These are phyloP conservation scores for Aspergillus fischeri DNA, from an alignment of 2,329 filamentous ascomycete genomes.

Conservation along the genomic window DNA sequence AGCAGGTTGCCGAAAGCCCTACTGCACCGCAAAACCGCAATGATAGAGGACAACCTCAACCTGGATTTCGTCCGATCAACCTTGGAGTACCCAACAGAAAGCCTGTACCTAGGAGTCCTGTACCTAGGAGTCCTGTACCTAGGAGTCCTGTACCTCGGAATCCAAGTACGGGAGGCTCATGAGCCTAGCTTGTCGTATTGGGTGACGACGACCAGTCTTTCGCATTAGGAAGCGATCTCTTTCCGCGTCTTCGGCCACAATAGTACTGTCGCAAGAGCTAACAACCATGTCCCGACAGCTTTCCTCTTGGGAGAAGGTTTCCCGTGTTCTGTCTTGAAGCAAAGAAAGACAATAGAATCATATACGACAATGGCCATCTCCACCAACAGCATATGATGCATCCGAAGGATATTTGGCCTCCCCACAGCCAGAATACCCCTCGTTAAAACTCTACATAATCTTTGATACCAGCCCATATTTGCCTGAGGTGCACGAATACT, in stretches of 20 bases:
- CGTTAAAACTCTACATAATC: background rate
- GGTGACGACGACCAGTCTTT: background rate
- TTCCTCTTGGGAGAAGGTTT: background rate
- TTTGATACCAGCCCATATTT: background rate
- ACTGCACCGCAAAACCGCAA: constrained; percentile 7
- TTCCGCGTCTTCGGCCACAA: background rate
- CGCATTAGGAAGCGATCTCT: background rate
- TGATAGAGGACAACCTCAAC: constrained; percentile 20
- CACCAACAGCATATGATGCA: background rate
- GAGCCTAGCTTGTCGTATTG: background rate
- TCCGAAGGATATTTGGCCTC: background rate
- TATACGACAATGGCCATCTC: background rate
- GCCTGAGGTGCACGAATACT: background rate
- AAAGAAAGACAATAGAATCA: background rate
- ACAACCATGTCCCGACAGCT: background rate
- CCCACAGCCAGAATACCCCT: background rate
- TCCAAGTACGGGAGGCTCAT: constrained; percentile 7
- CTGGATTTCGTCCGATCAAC: constrained; percentile 28
- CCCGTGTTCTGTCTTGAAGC: background rate
- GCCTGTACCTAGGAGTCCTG: constrained; percentile 36
- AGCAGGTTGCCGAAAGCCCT: constrained; percentile 21
- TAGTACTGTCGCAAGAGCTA: background rate
- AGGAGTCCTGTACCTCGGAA: constrained; percentile 34
- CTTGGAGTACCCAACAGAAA: constrained; percentile 37
- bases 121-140: too few species aligned